Evolutionary conservation across 257 asterid species (phyloP).

Genomic region (Coffea canephora): DNA sequence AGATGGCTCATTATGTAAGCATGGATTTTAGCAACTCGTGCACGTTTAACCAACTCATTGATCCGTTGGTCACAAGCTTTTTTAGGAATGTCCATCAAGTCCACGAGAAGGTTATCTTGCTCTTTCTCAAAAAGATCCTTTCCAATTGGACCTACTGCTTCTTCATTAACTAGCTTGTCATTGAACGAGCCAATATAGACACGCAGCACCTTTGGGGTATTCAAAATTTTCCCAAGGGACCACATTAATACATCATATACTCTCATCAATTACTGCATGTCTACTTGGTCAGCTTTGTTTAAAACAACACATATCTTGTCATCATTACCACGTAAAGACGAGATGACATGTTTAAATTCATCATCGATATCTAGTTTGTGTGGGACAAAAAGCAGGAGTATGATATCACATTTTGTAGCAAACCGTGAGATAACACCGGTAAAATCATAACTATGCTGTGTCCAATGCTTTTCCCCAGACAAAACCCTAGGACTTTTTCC

Average conservation of each 20-base stretch:
- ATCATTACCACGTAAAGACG: constrained; percentile 89
- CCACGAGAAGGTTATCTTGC: constrained; percentile 86
- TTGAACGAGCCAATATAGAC: constrained; percentile 97
- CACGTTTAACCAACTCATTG: constrained; percentile 90
- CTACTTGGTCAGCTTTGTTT: constrained; percentile 96
- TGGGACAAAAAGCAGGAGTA: constrained; percentile 90
- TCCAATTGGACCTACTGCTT: constrained; percentile 65
- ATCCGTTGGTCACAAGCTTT: constrained; percentile 95
- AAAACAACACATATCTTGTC: constrained; percentile 93
- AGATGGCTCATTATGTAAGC: constrained; percentile 28
- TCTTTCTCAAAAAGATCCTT: constrained; percentile 86
- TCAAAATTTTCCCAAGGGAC: constrained; percentile 95
- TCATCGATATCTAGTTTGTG: constrained; percentile 96
- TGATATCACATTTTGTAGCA: constrained; percentile 90
- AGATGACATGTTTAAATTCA: constrained; percentile 89
- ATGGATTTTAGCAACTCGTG: constrained; percentile 93
- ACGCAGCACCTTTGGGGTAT: constrained; percentile 90
- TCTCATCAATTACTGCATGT: constrained; percentile 94
- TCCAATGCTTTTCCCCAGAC: constrained; percentile 95
- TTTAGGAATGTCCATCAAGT: constrained; percentile 89
- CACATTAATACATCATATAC: constrained; percentile 99
- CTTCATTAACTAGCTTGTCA: constrained; percentile 73
- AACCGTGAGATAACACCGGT: constrained; percentile 99
- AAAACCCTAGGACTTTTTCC: constrained; percentile 85
- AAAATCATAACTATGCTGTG: constrained; percentile 91